Evolutionary conservation across 495 filamentous ascomycete species (phyloP), one percentile per base, ranked within the genome.

Genomic region (Hypoxylon rickii): DNA sequence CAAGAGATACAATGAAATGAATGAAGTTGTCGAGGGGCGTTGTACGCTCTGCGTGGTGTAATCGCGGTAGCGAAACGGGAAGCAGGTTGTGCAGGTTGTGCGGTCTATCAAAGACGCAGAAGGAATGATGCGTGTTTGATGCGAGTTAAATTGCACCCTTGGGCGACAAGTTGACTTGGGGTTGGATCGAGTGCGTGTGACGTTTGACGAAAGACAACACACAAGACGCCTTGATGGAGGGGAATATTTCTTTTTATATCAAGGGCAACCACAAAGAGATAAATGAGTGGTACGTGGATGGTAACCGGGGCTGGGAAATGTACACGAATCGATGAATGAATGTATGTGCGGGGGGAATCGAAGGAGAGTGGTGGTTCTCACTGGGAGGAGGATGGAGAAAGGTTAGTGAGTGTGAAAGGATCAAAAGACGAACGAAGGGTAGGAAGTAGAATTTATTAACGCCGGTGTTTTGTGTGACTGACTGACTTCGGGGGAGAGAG

Each of bases 271-370:
- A 66, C 51, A 48, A 53, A 65, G 58, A 57, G 46, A 51, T 38
- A 17, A 36, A 45, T 44, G 44, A 49, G 45, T 55, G 45, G 66
- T 54, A 72, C 69, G 71, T 71, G 63, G 62, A 71, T 77, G 65
- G 74, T 72, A 63, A 73, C 72, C 70, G 4, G 10, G 24, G 4
- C 10, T 29, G 24, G 24, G 55, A 55, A 63, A 67, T 64, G 45
- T 58, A 65, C 55, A 55, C 47, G 36, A 41, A 52, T 43, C 7
- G 20, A 49, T 55, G 63, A 68, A 56, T 50, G 50, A 68, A 61
- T 42, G 58, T 52, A 61, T 45, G 58, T 52, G 44, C 40, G 55
- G 52, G 55, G 52, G 50, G 59, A 48, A 42, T 44, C 47, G 61
- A 61, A 67, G 55, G 46, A 57, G 60, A 67, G 61, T 57, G 56